Base-by-base conservation (phyloP, 2,329 filamentous ascomycete species). In the Fusarium ramigenum region DNA sequence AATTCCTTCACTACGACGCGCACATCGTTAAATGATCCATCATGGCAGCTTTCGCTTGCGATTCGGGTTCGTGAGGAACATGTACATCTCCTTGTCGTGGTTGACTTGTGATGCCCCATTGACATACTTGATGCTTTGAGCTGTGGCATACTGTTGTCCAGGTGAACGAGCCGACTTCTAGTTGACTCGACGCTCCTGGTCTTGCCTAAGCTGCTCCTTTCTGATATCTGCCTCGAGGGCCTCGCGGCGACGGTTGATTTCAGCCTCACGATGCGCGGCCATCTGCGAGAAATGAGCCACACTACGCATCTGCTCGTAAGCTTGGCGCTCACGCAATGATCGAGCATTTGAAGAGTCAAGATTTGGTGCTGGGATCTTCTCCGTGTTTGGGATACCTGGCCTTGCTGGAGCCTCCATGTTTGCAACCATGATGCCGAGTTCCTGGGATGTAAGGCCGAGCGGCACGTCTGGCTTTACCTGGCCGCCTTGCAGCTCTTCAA, bases 381-480 rank as follows among this genome's bases (percentile, higher is more conserved):
- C 19, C 9, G 32, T 50, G 21, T 74, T 59, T 50, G 65, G 68
- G 60, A 61, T 50, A 58, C 66, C 60, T 12, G 25, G 25, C 23
- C 10, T 28, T 12, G 62, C 53, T 14, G 73, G 68, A 23, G 74
- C 75, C 36, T 78, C 72, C 77, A 83, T 79, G 63, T 78, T 81
- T 42, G 44, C 54, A 16, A 83, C 66, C 78, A 83, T 82, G 44
- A 15, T 37, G 9, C 63, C 73, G 30, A 75, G 49, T 19, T 77
- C 70, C 9, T 66, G 37, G 14, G 57, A 49, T 14, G 46, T 16
- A 34, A 72, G 43, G 25, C 70, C 67, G 7, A 52, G 68, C 21
- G 44, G 37, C 12, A 60, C 16, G 15, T 72, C 66, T 19, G 28
- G 40, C 19, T 37, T 28, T 14, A 39, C 21, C 9, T 50, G 34